A percentile compares a stretch with the other conserved stretches of the same genome.
phyloP scores from a whole-genome alignment of 306 rosid species.

The Corylus americana region DNA sequence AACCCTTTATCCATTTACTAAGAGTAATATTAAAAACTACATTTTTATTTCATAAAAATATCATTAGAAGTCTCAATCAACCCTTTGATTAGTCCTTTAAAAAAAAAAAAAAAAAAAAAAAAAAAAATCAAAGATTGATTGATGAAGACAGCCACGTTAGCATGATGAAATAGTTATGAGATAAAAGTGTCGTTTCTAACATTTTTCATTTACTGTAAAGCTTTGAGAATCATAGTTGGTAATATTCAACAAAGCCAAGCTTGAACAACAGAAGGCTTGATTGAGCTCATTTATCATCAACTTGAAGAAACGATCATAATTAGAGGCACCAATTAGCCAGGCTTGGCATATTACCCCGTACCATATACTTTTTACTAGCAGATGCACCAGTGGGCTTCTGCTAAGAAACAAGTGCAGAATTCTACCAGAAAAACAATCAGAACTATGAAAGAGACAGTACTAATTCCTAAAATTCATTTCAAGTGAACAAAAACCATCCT shows the following conservation, averaged over 20 bases:
- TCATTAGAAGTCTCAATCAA: too few species aligned
- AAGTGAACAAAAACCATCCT: slow-evolving; percentile 2
- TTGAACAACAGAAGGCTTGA: slow-evolving; percentile 3
- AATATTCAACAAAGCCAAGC: neutral
- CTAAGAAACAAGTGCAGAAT: neutral
- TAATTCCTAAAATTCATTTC: slow-evolving; percentile 22
- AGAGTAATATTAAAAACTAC: too few species aligned
- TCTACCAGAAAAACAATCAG: neutral
- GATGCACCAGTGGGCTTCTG: neutral
- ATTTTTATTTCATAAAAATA: too few species aligned
- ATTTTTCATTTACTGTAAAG: too few species aligned
- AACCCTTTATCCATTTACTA: too few species aligned
- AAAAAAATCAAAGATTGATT: too few species aligned
- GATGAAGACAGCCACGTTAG: too few species aligned
- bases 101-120: too few species aligned
- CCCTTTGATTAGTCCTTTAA: too few species aligned
- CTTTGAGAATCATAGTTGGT: too few species aligned
- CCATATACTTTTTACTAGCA: neutral
- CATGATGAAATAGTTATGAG: too few species aligned
- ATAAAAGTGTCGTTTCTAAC: too few species aligned
- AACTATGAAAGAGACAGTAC: slow-evolving; percentile 26
- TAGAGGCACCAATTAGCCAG: neutral
- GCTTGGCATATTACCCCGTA: neutral
- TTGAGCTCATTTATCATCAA: neutral
- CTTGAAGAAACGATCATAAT: neutral